Base-by-base conservation (phyloP, 148 eudicot genomes). In the Mesembryanthemum crystallinum region DNA sequence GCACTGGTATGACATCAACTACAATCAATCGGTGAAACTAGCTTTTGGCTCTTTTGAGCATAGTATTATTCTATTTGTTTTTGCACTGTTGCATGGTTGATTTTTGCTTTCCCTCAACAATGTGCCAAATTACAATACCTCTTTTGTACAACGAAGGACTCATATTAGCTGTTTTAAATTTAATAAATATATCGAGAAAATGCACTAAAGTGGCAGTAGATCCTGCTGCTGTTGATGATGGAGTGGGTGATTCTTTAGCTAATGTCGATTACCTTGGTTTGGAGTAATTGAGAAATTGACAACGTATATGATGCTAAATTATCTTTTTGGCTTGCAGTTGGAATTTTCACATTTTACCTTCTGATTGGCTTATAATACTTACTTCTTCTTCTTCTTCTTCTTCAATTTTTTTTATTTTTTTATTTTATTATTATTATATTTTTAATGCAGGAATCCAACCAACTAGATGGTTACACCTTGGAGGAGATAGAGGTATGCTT, bases 401-500 rank as follows among this genome's bases (percentile, higher is more conserved):
- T n/a, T n/a, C n/a, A n/a, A n/a, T n/a, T n/a, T n/a, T n/a, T n/a
- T n/a, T n/a, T n/a, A n/a, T n/a, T n/a, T n/a, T n/a, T n/a, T n/a
- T n/a, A n/a, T n/a, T n/a, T n/a, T n/a, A n/a, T n/a, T n/a, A n/a
- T n/a, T n/a, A n/a, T n/a, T n/a, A n/a, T n/a, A n/a, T 20, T 47
- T 66, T 30, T 55, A 63, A 73, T 54, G 61, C 88, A 91, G 97
- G 83, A 87, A 68, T 87, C 87, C 60, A 74, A 74, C 78, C 89
- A 87, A 63, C 92, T 92, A 72, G 89, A 78, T 77, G 94, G 89
- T 62, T 89, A 85, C 78, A 66, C 72, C 13, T 27, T 54, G 42
- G 84, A 86, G 72, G 97, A 89, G 90, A 77, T 84, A 75, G 75
- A 84, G 90, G 97, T 89, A 76, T 62, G 23, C 65, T 62, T 57